A percentile compares a stretch with the other conserved stretches of the same genome.
These are phyloP conservation scores for Paracorniculantispora psalliotae DNA, from an alignment of 2,329 filamentous ascomycete species.

Conservation along the genomic window DNA sequence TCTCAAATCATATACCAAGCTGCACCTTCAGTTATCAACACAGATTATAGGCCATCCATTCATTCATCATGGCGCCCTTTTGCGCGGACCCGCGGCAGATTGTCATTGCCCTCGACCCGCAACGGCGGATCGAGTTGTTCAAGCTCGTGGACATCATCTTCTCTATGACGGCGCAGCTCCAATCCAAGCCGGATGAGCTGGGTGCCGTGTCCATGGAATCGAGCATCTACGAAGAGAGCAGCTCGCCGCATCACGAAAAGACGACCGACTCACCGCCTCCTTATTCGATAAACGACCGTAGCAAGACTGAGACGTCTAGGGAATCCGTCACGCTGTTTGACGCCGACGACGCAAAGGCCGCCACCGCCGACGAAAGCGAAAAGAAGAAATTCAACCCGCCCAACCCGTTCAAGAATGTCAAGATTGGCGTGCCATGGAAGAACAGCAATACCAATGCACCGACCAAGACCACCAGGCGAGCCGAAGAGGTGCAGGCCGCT, in stretches of 20 bases:
- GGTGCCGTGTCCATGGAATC: conserved; percentile 24
- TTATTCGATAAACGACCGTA: conserved; percentile 12
- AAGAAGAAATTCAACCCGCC: background rate
- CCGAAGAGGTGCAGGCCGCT: conserved; percentile 38
- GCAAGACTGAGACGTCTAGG: conserved; percentile 14
- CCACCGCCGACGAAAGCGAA: background rate
- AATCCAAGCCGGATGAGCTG: conserved; percentile 31
- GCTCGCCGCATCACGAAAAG: background rate
- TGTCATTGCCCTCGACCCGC: conserved; percentile 49
- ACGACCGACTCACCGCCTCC: background rate
- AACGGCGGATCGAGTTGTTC: conserved; percentile 47
- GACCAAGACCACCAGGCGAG: conserved; percentile 11
- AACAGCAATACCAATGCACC: conserved; percentile 4
- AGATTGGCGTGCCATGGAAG: conserved; percentile 18
- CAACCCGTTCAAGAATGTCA: conserved; percentile 15
- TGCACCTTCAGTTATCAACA: background rate
- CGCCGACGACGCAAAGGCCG: conserved; percentile 5
- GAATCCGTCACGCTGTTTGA: conserved; percentile 13
- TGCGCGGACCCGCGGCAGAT: conserved; percentile 51
- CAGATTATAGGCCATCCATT: background rate
- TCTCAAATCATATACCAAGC: too few species aligned
- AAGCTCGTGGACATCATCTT: conserved; percentile 46
- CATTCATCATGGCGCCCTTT: conserved; percentile 45
- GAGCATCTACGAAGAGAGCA: background rate
- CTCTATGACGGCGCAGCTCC: conserved; percentile 50